Evolutionary conservation across 352 stramenopile genomes (phyloP).

Genomic region (Pilasporangium apinafurcum): DNA sequence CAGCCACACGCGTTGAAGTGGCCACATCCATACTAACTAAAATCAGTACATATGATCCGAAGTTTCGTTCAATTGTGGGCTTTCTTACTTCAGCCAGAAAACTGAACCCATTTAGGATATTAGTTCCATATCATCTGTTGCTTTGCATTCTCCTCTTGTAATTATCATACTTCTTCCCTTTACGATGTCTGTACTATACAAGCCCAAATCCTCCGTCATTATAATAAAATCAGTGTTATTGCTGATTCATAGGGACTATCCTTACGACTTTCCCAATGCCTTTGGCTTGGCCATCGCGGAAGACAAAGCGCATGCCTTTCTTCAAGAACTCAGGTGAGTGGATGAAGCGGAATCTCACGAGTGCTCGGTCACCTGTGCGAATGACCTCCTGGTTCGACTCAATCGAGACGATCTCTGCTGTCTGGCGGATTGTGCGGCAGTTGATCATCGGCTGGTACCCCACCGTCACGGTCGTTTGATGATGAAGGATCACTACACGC

Average conservation of each 20-base stretch:
- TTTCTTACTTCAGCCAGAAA: too few species aligned
- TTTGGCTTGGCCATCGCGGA: slow-evolving; percentile 96
- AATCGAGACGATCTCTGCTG: slow-evolving; percentile 86
- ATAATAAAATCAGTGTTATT: too few species aligned
- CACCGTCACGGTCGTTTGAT: slow-evolving; percentile 91
- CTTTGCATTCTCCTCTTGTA: too few species aligned
- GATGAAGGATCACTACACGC: slow-evolving; percentile 92
- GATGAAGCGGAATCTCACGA: slow-evolving; percentile 89
- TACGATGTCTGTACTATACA: too few species aligned
- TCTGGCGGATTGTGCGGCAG: slow-evolving; percentile 89
- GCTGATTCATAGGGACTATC: slow-evolving; percentile 38
- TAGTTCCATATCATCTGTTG: too few species aligned
- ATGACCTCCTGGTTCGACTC: slow-evolving; percentile 78
- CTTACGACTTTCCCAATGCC: slow-evolving; percentile 92
- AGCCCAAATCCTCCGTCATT: too few species aligned
- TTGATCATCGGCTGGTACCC: slow-evolving; percentile 96
- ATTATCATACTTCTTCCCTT: too few species aligned
- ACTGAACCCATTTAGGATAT: too few species aligned
- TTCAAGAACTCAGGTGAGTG: slow-evolving; percentile 95
- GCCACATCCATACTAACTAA: not conserved
- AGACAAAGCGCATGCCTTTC: slow-evolving; percentile 95
- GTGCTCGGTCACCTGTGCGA: slow-evolving; percentile 85
- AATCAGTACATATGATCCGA: not conserved
- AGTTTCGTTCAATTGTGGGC: too few species aligned
- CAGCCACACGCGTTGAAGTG: too few species aligned